Evolutionary conservation across 176 grass and related monocot species (phyloP), one percentile per base, ranked within the genome.

Genomic region (Musa beccarii): DNA sequence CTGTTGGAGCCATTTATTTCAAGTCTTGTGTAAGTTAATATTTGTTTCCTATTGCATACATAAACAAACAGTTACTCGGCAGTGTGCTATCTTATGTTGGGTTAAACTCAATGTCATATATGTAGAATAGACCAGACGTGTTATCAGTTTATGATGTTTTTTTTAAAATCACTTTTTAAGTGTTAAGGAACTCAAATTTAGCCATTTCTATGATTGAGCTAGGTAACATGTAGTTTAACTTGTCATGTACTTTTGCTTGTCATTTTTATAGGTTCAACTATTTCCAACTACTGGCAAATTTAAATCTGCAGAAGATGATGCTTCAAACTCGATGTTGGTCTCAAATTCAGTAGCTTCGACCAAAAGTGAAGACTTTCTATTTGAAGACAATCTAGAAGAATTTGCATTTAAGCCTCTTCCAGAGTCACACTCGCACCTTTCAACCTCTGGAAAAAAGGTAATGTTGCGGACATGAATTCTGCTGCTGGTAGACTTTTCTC

Each of bases 251-350:
- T 4, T 78, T 85, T 43, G 1, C 8, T 76, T 77, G 59, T 80
- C 59, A 53, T 86, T 34, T 75, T 63, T 89, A 13, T 82, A 99
- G 91, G 83, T 78, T 73, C 88, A 92, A 49, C 80, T 85, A 86
- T 99, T 89, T 81, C 91, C 96, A 78, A 95, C 96, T 76, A 99
- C 88, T 15, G 96, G 89, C 10, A 95, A 87, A 69, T 83, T 92
- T 71, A 84, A 88, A 26, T 90, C 82, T 86, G 80, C 76, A 21
- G 79, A 43, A 43, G 34, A 61, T 78, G 16, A 49, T 50, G 67
- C 76, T 71, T 70, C 69, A 21, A 90, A 68, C 17, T 72, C 79
- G 73, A 75, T 85, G 69, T 68, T 79, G 73, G 66, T 16, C 71
- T 69, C 62, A 63, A 19, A 59, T 63, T 51, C 49, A 50, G 68